Percentiles rank a stretch among this genome's conserved stretches.
These are phyloP conservation scores for Ocimum tenuiflorum DNA, from an alignment of 257 asterid genomes.

Conservation along the genomic window DNA sequence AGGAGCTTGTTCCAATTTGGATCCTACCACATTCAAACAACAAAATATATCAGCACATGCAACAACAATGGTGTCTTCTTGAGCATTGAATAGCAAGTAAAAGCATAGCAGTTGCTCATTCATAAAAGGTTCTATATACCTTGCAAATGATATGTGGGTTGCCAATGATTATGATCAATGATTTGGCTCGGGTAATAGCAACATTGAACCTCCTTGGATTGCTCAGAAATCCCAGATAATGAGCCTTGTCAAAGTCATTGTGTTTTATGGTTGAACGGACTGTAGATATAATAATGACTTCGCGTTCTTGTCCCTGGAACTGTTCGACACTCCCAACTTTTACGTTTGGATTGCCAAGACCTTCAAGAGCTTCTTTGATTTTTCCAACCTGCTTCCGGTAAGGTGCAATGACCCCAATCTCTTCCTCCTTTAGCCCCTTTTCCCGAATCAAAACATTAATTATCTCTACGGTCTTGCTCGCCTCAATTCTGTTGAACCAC, in stretches of 20 bases:
- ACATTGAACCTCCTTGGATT: conserved; percentile 93
- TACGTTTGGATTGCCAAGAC: conserved; percentile 27
- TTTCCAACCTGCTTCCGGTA: conserved; percentile 82
- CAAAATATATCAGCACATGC: conserved; percentile 9
- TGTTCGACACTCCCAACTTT: conserved; percentile 95
- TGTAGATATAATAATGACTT: conserved; percentile 78
- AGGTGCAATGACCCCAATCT: conserved; percentile 90
- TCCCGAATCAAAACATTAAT: conserved; percentile 34
- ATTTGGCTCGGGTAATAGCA: conserved; percentile 77
- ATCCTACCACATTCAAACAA: conserved; percentile 49
- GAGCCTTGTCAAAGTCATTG: conserved; percentile 64
- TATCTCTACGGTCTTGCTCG: conserved; percentile 78
- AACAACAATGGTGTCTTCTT: background rate
- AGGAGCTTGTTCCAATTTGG: conserved; percentile 65
- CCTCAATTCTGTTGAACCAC: conserved; percentile 91
- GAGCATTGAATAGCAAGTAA: background rate
- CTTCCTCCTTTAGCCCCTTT: conserved; percentile 54
- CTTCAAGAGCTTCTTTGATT: conserved; percentile 57
- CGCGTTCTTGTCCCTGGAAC: conserved; percentile 88
- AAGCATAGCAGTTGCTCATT: background rate
- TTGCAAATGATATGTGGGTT: conserved; percentile 95
- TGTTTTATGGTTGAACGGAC: conserved; percentile 88
- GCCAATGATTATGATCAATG: conserved; percentile 75
- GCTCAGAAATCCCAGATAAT: conserved; percentile 85
- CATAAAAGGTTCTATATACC: conserved; percentile 33